Evolutionary conservation across 2,329 filamentous ascomycete genomes (phyloP).

Genomic region (Sclerotinia glacialis): DNA sequence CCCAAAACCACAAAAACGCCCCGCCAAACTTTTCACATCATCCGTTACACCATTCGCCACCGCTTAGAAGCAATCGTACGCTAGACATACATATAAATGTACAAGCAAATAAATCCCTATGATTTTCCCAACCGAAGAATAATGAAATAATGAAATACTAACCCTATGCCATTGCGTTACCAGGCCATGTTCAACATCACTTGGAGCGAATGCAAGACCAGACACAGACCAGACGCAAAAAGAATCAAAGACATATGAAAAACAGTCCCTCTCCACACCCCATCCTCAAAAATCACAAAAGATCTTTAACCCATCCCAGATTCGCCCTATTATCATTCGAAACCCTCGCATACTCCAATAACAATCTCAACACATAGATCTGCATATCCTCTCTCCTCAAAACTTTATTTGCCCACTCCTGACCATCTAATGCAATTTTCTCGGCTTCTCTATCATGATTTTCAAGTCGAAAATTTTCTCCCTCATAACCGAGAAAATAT

Average conservation of each 20-base stretch:
- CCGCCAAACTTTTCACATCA: neutral
- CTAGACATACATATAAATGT: neutral
- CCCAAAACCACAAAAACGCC: too few relatives aligned
- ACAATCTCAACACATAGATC: constrained; percentile 60
- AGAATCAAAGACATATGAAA: too few relatives aligned
- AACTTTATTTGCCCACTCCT: constrained; percentile 70
- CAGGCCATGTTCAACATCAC: too few relatives aligned
- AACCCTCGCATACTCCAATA: constrained; percentile 57
- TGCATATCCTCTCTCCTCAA: constrained; percentile 68
- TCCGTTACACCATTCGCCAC: constrained; percentile 12
- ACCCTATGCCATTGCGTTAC: neutral
- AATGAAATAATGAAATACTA: too few relatives aligned
- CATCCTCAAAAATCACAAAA: constrained; percentile 25
- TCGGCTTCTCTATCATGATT: constrained; percentile 54
- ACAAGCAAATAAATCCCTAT: neutral
- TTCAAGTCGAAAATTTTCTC: constrained; percentile 36
- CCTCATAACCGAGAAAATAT: constrained; percentile 67
- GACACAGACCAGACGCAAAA: neutral
- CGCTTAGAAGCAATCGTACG: neutral
- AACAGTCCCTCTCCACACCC: too few relatives aligned
- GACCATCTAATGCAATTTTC: constrained; percentile 63
- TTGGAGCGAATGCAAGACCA: neutral
- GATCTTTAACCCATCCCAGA: constrained; percentile 39
- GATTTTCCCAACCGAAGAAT: neutral
- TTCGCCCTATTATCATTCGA: constrained; percentile 40